Conservation (phyloP, 78 protist genomes). For the Dictyostelium citrinum region DNA sequence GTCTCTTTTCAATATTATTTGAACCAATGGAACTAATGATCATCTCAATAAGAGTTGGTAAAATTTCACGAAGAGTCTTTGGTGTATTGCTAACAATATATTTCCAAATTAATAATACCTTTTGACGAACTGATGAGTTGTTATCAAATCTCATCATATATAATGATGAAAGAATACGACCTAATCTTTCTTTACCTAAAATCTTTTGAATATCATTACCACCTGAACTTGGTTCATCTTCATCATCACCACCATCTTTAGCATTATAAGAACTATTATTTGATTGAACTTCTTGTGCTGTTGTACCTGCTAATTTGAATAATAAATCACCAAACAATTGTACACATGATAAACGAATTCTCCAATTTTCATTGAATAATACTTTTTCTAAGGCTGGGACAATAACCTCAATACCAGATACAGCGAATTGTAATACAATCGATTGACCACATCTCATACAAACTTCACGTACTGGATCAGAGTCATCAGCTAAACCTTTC, state of each 20-base stretch:
- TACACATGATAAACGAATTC: conserved; percentile 89
- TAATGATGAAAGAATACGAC: conserved; percentile 81
- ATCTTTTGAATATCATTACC: conserved; percentile 17
- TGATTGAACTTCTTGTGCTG: neutral
- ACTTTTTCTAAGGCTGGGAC: conserved; percentile 89
- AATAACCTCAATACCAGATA: conserved; percentile 78
- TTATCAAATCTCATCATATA: conserved; percentile 90
- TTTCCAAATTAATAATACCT: conserved; percentile 91
- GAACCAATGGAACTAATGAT: conserved; percentile 79
- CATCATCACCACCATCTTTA: conserved; percentile 20
- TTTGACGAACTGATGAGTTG: conserved; percentile 84
- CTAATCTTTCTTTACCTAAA: conserved; percentile 82
- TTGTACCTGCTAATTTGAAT: conserved; percentile 52
- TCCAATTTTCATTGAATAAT: conserved; percentile 90
- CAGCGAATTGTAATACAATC: conserved; percentile 80
- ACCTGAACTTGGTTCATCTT: neutral
- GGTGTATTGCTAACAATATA: conserved; percentile 85
- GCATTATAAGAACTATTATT: conserved; percentile 17
- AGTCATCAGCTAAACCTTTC: conserved; percentile 89
- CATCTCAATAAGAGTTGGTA: conserved; percentile 80
- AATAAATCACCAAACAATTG: conserved; percentile 92
- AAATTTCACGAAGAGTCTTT: conserved; percentile 85
- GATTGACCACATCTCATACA: conserved; percentile 90
- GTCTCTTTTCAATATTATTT: conserved; percentile 55
- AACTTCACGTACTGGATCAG: conserved; percentile 89